Evolutionary conservation across 306 rosid genomes (phyloP).

Genomic region (Cotoneaster glaucophyllus): DNA sequence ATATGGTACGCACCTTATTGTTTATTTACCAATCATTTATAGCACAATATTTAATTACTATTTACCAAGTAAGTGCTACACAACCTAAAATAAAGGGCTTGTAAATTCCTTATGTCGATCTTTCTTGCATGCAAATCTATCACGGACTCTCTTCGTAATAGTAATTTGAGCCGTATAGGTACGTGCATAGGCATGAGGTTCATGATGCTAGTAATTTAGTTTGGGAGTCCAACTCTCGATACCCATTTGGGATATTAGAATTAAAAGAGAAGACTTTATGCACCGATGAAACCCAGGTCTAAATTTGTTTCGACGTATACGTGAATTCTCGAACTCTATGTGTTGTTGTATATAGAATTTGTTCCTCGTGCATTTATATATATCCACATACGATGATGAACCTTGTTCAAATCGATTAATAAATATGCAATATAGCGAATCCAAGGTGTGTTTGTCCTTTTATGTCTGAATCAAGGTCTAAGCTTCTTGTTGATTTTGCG

Average conservation of each 20-base stretch:
- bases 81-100: background rate
- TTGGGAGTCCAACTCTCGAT: background rate
- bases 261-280: background rate
- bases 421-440: background rate
- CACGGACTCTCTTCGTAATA: background rate
- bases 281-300: conserved; percentile 30
- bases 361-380: background rate
- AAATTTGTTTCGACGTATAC: conserved; percentile 21
- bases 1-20: too few relatives aligned
- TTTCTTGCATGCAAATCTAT: background rate
- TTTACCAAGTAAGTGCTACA: background rate
- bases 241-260: background rate
- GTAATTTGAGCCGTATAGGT: background rate
- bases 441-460: background rate
- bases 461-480: background rate
- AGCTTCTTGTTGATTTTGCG: background rate
- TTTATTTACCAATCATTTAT: too few relatives aligned
- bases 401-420: conserved; percentile 17
- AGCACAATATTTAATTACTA: too few relatives aligned
- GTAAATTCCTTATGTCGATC: background rate
- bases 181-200: background rate
- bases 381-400: background rate
- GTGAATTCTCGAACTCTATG: background rate
- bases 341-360: background rate
- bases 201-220: background rate